These are phyloP conservation scores for Mollisiaceae sp. DNA, from an alignment of 2,329 filamentous ascomycete genomes.

Conservation along the genomic window DNA sequence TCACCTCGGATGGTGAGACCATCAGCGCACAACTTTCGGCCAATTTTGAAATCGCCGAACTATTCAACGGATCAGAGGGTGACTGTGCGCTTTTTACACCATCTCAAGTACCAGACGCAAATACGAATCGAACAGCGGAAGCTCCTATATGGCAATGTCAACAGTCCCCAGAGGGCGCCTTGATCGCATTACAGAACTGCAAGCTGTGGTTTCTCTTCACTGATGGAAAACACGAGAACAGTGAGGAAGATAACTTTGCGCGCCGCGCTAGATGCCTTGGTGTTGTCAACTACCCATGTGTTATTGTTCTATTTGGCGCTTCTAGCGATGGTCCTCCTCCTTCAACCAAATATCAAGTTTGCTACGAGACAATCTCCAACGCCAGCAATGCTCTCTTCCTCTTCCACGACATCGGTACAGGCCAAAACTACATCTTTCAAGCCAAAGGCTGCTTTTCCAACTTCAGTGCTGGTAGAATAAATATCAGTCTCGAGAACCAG, in stretches of 20 bases:
- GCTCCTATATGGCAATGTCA: not conserved
- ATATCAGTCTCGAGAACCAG: not conserved
- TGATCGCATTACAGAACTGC: not conserved
- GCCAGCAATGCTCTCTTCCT: not conserved
- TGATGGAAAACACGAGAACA: not conserved
- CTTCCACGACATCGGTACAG: not conserved
- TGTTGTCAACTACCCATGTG: not conserved
- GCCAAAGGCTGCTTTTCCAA: slow-evolving; percentile 8
- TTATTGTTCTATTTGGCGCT: not conserved
- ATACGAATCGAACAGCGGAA: not conserved
- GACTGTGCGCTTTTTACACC: not conserved
- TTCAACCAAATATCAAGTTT: not conserved
- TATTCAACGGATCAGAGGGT: not conserved
- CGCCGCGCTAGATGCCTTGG: not conserved
- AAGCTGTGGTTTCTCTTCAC: slow-evolving; percentile 6
- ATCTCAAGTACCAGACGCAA: not conserved
- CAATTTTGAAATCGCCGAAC: not conserved
- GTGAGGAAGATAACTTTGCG: not conserved
- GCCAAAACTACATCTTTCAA: not conserved
- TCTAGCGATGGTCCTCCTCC: not conserved
- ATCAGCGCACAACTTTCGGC: not conserved
- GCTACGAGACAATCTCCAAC: not conserved
- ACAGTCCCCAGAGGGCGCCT: not conserved
- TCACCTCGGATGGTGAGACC: not conserved
- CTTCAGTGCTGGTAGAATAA: not conserved